A percentile compares a stretch with the other conserved stretches of the same genome.
Conservation (phyloP, 345 rosid species). For the Zanthoxylum bungeanum region DNA sequence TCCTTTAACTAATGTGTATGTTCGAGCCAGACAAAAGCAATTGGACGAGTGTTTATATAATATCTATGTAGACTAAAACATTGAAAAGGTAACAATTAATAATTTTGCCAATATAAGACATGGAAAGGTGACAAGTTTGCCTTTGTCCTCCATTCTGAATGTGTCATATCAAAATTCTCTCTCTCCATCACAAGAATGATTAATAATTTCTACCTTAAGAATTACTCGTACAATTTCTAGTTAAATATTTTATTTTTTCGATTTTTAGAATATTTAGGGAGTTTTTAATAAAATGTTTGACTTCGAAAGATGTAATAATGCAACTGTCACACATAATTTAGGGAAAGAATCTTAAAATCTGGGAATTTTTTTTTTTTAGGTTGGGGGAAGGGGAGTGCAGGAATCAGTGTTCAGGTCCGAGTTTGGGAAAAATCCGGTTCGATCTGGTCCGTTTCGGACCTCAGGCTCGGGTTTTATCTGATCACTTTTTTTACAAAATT, state of each 20-base stretch:
- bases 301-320: not conserved
- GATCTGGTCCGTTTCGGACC: too few relatives aligned
- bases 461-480: too few relatives aligned
- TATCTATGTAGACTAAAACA: conserved; percentile 13
- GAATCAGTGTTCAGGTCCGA: too few relatives aligned
- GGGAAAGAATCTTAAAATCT: not conserved
- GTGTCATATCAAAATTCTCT: conserved; percentile 23
- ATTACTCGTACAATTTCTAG: too few relatives aligned
- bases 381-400: too few relatives aligned
- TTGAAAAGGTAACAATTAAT: conserved; percentile 26
- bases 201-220: too few relatives aligned
- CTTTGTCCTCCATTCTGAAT: conserved; percentile 27
- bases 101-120: conserved; percentile 15
- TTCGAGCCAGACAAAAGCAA: conserved; percentile 22
- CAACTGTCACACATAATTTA: not conserved
- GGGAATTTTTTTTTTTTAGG: too few relatives aligned
- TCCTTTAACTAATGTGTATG: conserved; percentile 16
- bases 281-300: not conserved
- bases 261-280: too few relatives aligned
- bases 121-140: conserved; percentile 29
- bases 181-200: too few relatives aligned
- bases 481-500: too few relatives aligned
- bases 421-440: too few relatives aligned
- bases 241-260: too few relatives aligned
- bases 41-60: conserved; percentile 19